Conservation (phyloP, 2,329 filamentous ascomycete genomes). For the Juglanconis juglandina region DNA sequence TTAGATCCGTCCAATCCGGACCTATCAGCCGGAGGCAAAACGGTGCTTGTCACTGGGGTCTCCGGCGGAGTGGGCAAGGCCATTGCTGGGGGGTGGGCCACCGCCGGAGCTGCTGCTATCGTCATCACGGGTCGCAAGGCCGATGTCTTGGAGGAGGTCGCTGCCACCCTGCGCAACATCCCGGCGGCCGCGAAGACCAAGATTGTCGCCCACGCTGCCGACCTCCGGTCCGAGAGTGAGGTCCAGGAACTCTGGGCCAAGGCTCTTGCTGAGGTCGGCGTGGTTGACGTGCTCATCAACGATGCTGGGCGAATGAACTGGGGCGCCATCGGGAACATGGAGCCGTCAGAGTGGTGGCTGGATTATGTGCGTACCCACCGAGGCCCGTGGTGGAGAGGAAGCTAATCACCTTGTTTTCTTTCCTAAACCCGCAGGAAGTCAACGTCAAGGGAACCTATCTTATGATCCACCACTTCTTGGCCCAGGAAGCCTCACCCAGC, state of each 20-base stretch:
- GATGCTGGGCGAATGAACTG: slow-evolving; percentile 17
- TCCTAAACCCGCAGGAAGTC: slow-evolving; percentile 17
- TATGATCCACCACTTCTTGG: slow-evolving; percentile 20
- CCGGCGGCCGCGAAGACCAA: slow-evolving; percentile 17
- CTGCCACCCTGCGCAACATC: slow-evolving; percentile 15
- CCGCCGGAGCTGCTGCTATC: slow-evolving; percentile 20
- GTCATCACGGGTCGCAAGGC: slow-evolving; percentile 22
- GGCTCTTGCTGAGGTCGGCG: slow-evolving; percentile 16
- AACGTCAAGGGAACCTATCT: slow-evolving; percentile 21
- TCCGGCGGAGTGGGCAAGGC: slow-evolving; percentile 22
- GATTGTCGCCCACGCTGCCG: slow-evolving; percentile 17
- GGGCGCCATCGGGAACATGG: slow-evolving; percentile 14
- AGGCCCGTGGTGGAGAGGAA: neutral
- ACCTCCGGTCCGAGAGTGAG: slow-evolving; percentile 20
- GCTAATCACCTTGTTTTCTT: neutral
- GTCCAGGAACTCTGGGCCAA: slow-evolving; percentile 19
- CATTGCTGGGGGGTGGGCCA: slow-evolving; percentile 23
- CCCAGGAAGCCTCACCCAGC: slow-evolving; percentile 12
- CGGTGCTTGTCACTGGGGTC: slow-evolving; percentile 23
- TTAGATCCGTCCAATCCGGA: slow-evolving; percentile 21
- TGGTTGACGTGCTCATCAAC: slow-evolving; percentile 20
- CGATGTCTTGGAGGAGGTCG: slow-evolving; percentile 20
- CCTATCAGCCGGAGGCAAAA: slow-evolving; percentile 22
- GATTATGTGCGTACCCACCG: neutral
- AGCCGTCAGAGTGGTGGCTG: slow-evolving; percentile 12